Base-by-base conservation (phyloP, 768 basidiomycete species). In the Mycena epipterygia region DNA sequence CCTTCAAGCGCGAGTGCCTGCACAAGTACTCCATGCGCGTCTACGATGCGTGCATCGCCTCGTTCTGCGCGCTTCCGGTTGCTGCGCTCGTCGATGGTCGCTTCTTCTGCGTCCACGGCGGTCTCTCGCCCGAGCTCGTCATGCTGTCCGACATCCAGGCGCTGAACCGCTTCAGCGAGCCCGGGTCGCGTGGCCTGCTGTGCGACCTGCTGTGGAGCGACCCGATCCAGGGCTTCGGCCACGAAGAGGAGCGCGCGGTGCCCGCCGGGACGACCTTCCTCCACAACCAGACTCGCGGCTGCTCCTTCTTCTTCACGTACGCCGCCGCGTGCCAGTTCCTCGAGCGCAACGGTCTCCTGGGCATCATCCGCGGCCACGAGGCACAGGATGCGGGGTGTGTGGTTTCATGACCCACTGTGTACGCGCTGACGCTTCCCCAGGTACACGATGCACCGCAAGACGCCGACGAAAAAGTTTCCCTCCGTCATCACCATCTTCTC, bases 401-500 rank as follows among this genome's bases (percentile, higher is more conserved):
- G 16, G 21, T 37, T 37, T 29, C 65, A 59, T 64, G 53, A 29
- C 42, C 23, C 52, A 29, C 6, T 39, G 9, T 11, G 25, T 53
- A 39, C 19, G 44, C 53, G 6, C 56, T 63, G 8, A 49, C 12
- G 52, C 42, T 39, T 41, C 12, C 57, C 77, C 73, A 93, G 93
- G 14, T 96, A 94, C 77, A 93, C 93, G 60, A 98, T 99, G 96
- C 93, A 95, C 81, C 90, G 95, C 72, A 97, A 97, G 81, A 98
- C 97, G 0, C 94, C 95, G 51, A 93, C 92, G 42, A 97, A 95
- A 77, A 96, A 95, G 68, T 99, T 98, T 82, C 96, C 97, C 0
- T 95, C 95, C 0, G 94, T 99, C 35, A 98, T 99, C 84, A 99
- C 97, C 41, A 95, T 99, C 74, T 99, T 99, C 84, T 95, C 94